Base-by-base conservation (phyloP, 192 early-diverging fungal species). In the Coemansia sp. region DNA sequence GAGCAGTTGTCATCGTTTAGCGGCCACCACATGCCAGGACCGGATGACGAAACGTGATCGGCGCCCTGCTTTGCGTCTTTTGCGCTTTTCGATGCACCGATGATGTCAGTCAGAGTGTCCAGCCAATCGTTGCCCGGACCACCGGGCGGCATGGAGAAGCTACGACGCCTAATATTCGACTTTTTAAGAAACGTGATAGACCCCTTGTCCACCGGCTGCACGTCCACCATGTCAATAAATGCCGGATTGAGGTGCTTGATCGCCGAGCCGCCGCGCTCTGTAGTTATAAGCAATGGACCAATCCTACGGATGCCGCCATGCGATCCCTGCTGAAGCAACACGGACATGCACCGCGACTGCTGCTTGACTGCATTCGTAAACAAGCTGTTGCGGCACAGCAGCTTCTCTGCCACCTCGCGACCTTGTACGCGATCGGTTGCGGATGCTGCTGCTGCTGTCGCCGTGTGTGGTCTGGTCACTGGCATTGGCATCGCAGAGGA, bases 1-100 rank as follows among this genome's bases (percentile, higher is more conserved):
- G 77, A 73, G 63, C 70, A 73, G 65, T 73, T 74, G 65, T 80
- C 77, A 53, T 73, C 72, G 44, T 80, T 80, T 15, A 80, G 71
- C 20, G 77, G 77, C 77, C 77, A 80, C 77, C 77, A 80, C 72
- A 74, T 80, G 3, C 78, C 78, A 8, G 78, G 78, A 2, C 72
- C 78, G 10, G 50, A 30, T 22, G 63, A 62, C 10, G 48, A 28
- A 19, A 29, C 28, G 23, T 15, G 22, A 50, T 50, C 48, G 15
- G 63, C 28, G 25, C 62, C 57, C 34, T 52, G 58, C 48, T 50
- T 50, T 17, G 55, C 13, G 11, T 36, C 38, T 20, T 63, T 45
- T 1, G 50, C 20, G 19, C 45, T 53, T 45, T 64, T 67, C 6
- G 44, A 37, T 10, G 53, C 60, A 20, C 58, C 59, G 27, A 68